Conservation (phyloP, 352 stramenopile genomes). For the Phytophthora litchii region DNA sequence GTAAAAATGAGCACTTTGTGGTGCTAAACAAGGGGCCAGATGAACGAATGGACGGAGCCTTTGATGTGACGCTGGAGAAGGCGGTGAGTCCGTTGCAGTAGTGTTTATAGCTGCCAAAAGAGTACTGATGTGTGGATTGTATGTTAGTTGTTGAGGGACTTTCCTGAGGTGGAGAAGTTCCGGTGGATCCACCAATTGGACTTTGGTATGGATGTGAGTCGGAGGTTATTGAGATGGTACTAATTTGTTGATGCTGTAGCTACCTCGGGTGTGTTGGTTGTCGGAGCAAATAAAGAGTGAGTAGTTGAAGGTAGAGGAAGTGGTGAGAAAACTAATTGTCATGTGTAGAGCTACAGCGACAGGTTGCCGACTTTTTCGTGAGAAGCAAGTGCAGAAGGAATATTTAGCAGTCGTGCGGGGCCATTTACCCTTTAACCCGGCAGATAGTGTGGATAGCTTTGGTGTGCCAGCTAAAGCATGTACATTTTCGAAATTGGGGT, state of each 20-base stretch:
- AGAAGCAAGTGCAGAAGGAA: slow-evolving; percentile 84
- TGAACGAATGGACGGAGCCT: slow-evolving; percentile 85
- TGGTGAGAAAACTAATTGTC: slow-evolving; percentile 12
- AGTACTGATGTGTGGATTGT: background rate
- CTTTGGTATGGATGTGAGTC: slow-evolving; percentile 56
- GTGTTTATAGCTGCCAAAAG: background rate
- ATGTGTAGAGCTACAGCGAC: slow-evolving; percentile 61
- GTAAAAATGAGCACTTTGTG: slow-evolving; percentile 56
- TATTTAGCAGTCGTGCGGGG: slow-evolving; percentile 86
- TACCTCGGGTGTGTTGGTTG: slow-evolving; percentile 85
- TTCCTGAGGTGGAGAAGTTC: slow-evolving; percentile 79
- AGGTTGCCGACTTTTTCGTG: slow-evolving; percentile 73
- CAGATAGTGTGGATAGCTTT: slow-evolving; percentile 24
- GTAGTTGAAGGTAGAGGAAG: slow-evolving; percentile 9
- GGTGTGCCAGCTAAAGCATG: slow-evolving; percentile 38
- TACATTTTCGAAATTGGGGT: slow-evolving; percentile 66
- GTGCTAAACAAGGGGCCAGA: slow-evolving; percentile 86
- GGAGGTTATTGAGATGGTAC: background rate
- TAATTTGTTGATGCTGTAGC: slow-evolving; percentile 39
- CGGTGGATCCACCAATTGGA: slow-evolving; percentile 92
- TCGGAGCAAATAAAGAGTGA: slow-evolving; percentile 76
- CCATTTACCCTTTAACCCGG: slow-evolving; percentile 65
- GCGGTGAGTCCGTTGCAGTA: slow-evolving; percentile 38
- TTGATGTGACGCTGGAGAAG: slow-evolving; percentile 91
- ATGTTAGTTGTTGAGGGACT: slow-evolving; percentile 67